Conservation (phyloP, 441 rosid genomes). For the Adansonia madagascariensis region DNA sequence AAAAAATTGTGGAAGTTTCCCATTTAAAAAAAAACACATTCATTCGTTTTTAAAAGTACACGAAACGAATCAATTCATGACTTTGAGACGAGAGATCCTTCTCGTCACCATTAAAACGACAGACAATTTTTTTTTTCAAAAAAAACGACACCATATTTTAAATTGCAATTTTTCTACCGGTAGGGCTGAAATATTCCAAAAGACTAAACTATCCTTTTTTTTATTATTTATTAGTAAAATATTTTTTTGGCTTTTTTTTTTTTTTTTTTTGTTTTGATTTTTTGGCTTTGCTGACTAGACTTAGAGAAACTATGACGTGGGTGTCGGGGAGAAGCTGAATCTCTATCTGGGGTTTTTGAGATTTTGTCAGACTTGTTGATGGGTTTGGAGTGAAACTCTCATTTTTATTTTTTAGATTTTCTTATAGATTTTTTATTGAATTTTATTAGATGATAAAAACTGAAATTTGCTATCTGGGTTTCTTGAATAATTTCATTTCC, state of each 20-base stretch:
- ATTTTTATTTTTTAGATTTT: neutral
- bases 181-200: conserved; percentile 8
- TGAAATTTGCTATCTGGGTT: conserved; percentile 28
- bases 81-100: conserved; percentile 4
- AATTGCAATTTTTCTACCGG: neutral
- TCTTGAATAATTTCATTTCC: conserved; percentile 29
- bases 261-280: neutral
- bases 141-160: neutral
- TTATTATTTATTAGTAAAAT: neutral
- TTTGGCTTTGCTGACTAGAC: neutral
- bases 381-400: conserved; percentile 31
- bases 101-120: conserved; percentile 28
- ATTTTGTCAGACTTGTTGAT: conserved; percentile 15
- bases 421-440: neutral
- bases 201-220: neutral
- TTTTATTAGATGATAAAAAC: conserved; percentile 22
- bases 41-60: neutral
- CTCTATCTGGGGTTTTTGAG: conserved; percentile 32
- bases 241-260: neutral
- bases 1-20: conserved; percentile 23
- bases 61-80: conserved; percentile 28
- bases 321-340: conserved; percentile 36
- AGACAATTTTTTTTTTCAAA: neutral
- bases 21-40: neutral
- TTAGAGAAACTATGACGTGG: conserved; percentile 25